Evolutionary conservation across 2,329 filamentous ascomycete genomes (phyloP).

Genomic region (Bipolaris bicolor): DNA sequence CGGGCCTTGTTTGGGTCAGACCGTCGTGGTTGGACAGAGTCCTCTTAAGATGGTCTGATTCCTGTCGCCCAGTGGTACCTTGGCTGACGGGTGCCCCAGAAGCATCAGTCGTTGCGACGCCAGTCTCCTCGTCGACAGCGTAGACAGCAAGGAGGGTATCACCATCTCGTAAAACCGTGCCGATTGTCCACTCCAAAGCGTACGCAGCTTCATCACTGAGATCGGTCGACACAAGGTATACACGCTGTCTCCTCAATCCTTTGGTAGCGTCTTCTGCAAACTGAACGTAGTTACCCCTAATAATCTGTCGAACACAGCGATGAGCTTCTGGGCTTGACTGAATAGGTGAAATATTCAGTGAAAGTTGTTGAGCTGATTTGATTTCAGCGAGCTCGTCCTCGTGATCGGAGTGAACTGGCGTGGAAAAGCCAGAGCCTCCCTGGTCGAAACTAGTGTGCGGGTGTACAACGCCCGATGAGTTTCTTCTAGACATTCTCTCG

Average conservation of each 20-base stretch:
- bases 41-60: slow-evolving; percentile 74
- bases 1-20: slow-evolving; percentile 37
- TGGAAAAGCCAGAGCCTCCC: slow-evolving; percentile 62
- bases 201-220: slow-evolving; percentile 93
- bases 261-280: slow-evolving; percentile 80
- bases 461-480: slow-evolving; percentile 66
- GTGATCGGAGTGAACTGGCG: slow-evolving; percentile 79
- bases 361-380: slow-evolving; percentile 83
- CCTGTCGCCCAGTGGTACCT: slow-evolving; percentile 73
- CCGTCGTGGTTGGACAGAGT: slow-evolving; percentile 59
- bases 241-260: slow-evolving; percentile 77
- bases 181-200: slow-evolving; percentile 96
- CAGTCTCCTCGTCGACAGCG: slow-evolving; percentile 84
- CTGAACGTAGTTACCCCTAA: slow-evolving; percentile 81
- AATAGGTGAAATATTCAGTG: slow-evolving; percentile 79
- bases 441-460: slow-evolving; percentile 85
- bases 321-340: slow-evolving; percentile 76
- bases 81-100: slow-evolving; percentile 68
- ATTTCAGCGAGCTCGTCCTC: slow-evolving; percentile 86
- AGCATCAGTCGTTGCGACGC: slow-evolving; percentile 56
- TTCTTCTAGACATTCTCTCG: slow-evolving; percentile 61
- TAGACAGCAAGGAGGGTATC: slow-evolving; percentile 94
- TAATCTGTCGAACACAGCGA: slow-evolving; percentile 85
- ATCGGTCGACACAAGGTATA: slow-evolving; percentile 95
- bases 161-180: slow-evolving; percentile 89